Evolutionary conservation across 2,329 filamentous ascomycete species (phyloP), one percentile per base, ranked within the genome.

Genomic region (Grosmannia huntii): DNA sequence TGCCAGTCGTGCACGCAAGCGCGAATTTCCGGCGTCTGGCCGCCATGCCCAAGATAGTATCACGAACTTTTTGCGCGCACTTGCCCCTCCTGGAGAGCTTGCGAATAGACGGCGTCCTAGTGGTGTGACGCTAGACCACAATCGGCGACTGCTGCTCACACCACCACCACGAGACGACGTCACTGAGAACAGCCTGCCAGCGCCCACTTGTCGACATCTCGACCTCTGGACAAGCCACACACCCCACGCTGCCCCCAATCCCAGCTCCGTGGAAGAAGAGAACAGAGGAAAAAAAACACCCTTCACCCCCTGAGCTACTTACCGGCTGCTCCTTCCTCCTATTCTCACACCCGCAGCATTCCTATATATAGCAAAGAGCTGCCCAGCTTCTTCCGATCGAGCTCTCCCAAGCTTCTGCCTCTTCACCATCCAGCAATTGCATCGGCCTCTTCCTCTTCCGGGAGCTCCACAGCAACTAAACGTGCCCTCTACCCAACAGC

Each of bases 101-200:
- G 19, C 14, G 41, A 44, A 2, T 44, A n/a, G 16, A 44, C 48
- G 48, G 25, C 25, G 48, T 50, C 16, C 48, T 36, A n/a, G 53
- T 50, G 55, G 55, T 33, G 41, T 56, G 55, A 56, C 55, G 44
- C 46, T 50, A 56, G 14, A 41, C 55, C 55, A 11, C 5, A 36
- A 21, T 9, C 31, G 28, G 50, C 19, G 10, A 53, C 28, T 14
- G 21, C 12, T 9, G 9, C 50, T 53, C 28, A 53, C 50, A 53
- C 50, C 50, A 53, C 50, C 28, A 53, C 27, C 50, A 36, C 2
- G 28, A 36, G 28, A 53, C 50, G 50, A 53, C 50, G 50, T 53
- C 50, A 53, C 50, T 23, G 27, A 9, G 7, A n/a, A 36, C 31
- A 33, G 10, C 27, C 28, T 9, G 11, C 25, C 28, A 14, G n/a